Evolutionary conservation across 2,329 filamentous ascomycete species (phyloP), one percentile per base, ranked within the genome.

Genomic region (Purpureocillium takamizusanense): DNA sequence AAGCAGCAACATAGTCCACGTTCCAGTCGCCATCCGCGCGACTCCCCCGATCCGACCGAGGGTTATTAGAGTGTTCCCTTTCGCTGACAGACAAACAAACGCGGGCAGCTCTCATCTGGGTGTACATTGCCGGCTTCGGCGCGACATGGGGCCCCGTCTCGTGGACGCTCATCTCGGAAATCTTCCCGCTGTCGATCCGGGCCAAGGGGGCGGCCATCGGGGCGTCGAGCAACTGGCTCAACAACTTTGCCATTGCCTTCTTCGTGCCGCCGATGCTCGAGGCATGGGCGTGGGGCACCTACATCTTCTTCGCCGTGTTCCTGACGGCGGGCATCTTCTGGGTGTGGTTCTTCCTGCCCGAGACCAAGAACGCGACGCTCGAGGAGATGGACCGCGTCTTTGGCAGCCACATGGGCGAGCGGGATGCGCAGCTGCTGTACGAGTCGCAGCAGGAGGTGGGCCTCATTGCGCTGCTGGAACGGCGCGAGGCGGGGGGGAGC

Each of bases 361-460:
- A 76, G 50, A 77, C 73, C 3, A 74, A 73, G 46, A 65, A 66
- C 39, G 59, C 67, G 31, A 70, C 68, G 3, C 61, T 77, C 9
- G 72, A 76, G 44, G 66, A 68, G 36, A 69, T 74, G 60, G 72
- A 76, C 47, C 61, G 61, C 2, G 61, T 76, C 2, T 77, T 76
- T 41, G 52, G 53, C 17, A 63, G 60, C 40, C 55, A 59, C 23
- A 59, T 56, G 4, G 60, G 51, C 10, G 48, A 51, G 38, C 42
- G 43, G 29, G 50, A 55, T 34, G 48, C 50, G 3, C 28, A 39
- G 9, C 35, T 55, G 12, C 29, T 55, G 31, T 28, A 42, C 10
- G 51, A 55, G 35, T 42, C 49, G 2, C 48, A 52, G 36, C 42
- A 25, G 12, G 46, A 53, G 31, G 49, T 50, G 25, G 49, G 51